A percentile compares a stretch with the other conserved stretches of the same genome.
These are phyloP conservation scores for Chaetoceros tenuissimus DNA, from an alignment of 108 stramenopile species.

Conservation along the genomic window DNA sequence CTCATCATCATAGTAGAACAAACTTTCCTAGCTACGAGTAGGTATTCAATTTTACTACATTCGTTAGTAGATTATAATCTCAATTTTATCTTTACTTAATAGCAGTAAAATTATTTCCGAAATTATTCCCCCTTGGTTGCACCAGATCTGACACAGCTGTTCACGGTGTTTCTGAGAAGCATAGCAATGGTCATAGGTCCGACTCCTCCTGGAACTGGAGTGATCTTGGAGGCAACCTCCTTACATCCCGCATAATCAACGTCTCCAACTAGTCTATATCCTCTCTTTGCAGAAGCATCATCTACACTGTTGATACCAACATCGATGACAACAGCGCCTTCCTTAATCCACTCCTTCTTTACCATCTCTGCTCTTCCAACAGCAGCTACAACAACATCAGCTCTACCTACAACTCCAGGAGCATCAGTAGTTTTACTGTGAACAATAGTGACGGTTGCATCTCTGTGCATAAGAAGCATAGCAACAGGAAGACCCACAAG, in stretches of 20 bases:
- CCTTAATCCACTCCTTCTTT: constrained; percentile 86
- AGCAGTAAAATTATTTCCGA: too few relatives aligned
- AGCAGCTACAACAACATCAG: constrained; percentile 96
- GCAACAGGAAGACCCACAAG: constrained; percentile 92
- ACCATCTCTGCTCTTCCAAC: constrained; percentile 88
- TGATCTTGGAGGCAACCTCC: constrained; percentile 77
- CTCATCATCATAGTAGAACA: too few relatives aligned
- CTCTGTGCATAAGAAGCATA: constrained; percentile 76
- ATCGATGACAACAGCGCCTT: constrained; percentile 95
- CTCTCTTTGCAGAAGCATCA: constrained; percentile 47
- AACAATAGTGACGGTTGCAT: constrained; percentile 93
- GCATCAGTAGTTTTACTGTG: constrained; percentile 87
- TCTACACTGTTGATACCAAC: constrained; percentile 96
- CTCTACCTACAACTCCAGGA: constrained; percentile 50
- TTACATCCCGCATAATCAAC: constrained; percentile 75
- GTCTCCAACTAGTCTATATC: constrained; percentile 94
- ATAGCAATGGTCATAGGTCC: constrained; percentile 99
- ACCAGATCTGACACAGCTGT: constrained; percentile 27
- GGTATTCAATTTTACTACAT: too few relatives aligned
- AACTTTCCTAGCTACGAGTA: too few relatives aligned
- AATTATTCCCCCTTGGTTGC: background rate
- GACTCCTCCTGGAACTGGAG: constrained; percentile 98
- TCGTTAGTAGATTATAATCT: too few relatives aligned
- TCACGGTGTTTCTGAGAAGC: constrained; percentile 91
- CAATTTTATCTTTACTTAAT: too few relatives aligned